Percentiles rank a stretch among this genome's conserved stretches.
Evolutionary conservation across 257 asterid species (phyloP).

Genomic region (Scutellaria baicalensis): DNA sequence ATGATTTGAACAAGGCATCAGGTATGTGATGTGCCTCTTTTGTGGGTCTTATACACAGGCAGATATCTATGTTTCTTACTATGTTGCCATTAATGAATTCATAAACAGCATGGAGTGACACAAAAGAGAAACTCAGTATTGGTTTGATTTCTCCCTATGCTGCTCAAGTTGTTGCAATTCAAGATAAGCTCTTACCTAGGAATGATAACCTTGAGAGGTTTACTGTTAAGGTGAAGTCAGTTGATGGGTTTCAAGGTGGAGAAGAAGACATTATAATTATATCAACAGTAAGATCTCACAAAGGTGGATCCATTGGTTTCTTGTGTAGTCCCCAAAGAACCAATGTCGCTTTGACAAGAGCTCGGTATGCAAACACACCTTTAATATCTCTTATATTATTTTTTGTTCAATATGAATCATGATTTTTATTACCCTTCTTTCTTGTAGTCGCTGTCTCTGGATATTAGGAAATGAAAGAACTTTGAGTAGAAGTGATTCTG

Average conservation of each 20-base stretch:
- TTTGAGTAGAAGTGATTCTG: conserved; percentile 24
- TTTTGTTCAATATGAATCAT: neutral
- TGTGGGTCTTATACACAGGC: neutral
- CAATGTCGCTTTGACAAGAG: conserved; percentile 72
- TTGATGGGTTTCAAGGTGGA: conserved; percentile 78
- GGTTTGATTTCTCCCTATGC: conserved; percentile 70
- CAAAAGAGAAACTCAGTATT: conserved; percentile 35
- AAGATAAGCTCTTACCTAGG: conserved; percentile 21
- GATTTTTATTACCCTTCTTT: neutral
- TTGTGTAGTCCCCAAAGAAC: conserved; percentile 43
- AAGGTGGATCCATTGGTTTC: conserved; percentile 49
- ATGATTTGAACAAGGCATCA: neutral
- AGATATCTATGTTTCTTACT: neutral
- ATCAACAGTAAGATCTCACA: conserved; percentile 55
- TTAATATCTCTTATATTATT: neutral
- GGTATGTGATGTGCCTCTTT: neutral
- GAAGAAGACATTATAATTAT: conserved; percentile 59
- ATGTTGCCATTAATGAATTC: neutral
- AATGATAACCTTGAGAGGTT: conserved; percentile 28
- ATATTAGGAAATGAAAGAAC: conserved; percentile 57
- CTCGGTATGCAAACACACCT: conserved; percentile 37
- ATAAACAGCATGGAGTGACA: conserved; percentile 30
- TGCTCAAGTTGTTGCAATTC: conserved; percentile 56
- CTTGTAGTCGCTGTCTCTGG: conserved; percentile 56
- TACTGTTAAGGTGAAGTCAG: conserved; percentile 49